phyloP scores from a whole-genome alignment of 1,139 yeast genomes.

The Zhuliangozyma parablackwelliae region DNA sequence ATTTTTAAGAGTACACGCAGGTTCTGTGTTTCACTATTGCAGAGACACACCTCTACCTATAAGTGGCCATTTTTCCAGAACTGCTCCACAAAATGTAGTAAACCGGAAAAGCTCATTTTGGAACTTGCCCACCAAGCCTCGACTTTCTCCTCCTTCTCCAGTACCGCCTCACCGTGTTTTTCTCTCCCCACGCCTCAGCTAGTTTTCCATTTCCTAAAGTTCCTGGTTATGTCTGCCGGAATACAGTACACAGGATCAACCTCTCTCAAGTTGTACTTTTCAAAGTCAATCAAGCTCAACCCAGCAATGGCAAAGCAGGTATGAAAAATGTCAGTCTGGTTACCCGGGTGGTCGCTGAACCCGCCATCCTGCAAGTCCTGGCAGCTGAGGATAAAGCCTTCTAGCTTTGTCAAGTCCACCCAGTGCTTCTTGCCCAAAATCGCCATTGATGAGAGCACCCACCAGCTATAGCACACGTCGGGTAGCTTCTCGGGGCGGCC shows the following conservation, averaged over 20 bases:
- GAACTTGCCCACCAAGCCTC: no score
- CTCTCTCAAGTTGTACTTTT: constrained; percentile 40
- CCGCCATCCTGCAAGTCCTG: constrained; percentile 86
- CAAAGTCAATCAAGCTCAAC: constrained; percentile 64
- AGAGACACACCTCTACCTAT: no score
- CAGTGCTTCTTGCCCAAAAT: constrained; percentile 66
- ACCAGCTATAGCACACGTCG: constrained; percentile 97
- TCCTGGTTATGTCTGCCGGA: constrained; percentile 52
- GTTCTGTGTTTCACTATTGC: no score
- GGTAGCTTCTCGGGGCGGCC: constrained; percentile 97
- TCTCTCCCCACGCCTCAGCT: no score
- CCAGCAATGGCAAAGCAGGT: constrained; percentile 91
- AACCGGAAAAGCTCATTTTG: no score
- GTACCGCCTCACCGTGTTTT: no score
- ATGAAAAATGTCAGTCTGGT: constrained; percentile 89
- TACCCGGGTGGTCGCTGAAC: constrained; percentile 84
- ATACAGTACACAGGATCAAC: constrained; percentile 88
- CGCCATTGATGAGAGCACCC: constrained; percentile 82
- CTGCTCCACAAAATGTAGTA: no score
- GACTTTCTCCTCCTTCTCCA: no score
- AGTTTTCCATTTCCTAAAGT: constrained; percentile 40
- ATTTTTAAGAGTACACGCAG: no score
- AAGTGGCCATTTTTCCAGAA: no score
- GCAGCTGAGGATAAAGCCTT: constrained; percentile 63
- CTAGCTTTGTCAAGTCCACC: constrained; percentile 63